Evolutionary conservation across 2,329 filamentous ascomycete genomes (phyloP), one percentile per base, ranked within the genome.

Genomic region (Hypoxylon sp.): DNA sequence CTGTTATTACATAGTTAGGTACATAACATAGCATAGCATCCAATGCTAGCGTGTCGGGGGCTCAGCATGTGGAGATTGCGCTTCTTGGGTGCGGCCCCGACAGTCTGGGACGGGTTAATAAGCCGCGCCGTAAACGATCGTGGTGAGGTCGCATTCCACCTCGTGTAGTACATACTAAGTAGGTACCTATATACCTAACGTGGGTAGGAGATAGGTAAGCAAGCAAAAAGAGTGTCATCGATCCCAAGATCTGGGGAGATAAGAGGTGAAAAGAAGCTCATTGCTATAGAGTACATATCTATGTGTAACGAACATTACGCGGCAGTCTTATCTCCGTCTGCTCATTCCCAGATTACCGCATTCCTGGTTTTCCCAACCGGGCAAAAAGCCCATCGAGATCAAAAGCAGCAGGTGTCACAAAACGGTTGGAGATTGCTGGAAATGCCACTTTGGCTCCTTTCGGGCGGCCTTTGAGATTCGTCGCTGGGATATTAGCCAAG

Each of bases 381-480:
- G 63, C 50, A 64, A 48, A 51, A 41, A 19, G 28, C 28, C n/a
- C 28, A 32, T 65, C 61, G 43, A 30, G 59, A 45, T 21, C 61
- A 5, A 59, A 68, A 65, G 55, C 5, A 61, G 68, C 32, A 70
- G 65, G 68, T 68, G 58, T 48, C 59, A 70, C 68, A 63, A 36
- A 49, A 52, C 60, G 51, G 21, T 56, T 48, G 51, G 45, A 23
- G 14, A 17, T 56, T 56, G 57, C 50, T 60, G 41, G 51, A 38
- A 46, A 61, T 48, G 21, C 46, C 56, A n/a, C 38, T 43, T 10
- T 19, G 9, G 17, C 7, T 21, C 34, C 36, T 53, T 68, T 49
- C 25, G 52, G 46, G 46, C 17, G 23, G 14, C 43, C 6, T 30
- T 32, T 5, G 30, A 57, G 49, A 25, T 21, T 59, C 30, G 50